Evolutionary conservation across 345 rosid species (phyloP).

Genomic region (Adansonia digitata): DNA sequence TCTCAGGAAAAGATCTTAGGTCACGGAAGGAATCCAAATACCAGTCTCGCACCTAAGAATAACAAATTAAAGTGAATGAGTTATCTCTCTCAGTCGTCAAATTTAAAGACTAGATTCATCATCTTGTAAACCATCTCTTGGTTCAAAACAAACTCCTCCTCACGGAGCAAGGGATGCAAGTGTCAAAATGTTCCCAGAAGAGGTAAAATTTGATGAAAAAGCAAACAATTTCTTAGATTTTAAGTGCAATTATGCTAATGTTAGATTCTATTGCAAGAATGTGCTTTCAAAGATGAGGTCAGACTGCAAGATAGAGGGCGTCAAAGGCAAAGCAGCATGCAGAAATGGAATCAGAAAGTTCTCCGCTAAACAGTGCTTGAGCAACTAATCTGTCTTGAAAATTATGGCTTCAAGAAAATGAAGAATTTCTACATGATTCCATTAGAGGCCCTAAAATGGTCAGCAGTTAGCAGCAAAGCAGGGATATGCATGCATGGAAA

Average conservation of each 20-base stretch:
- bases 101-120: not conserved
- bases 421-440: not conserved
- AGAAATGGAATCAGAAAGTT: not conserved
- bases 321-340: not conserved
- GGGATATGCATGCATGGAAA: not conserved
- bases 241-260: not conserved
- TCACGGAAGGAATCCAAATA: conserved; percentile 96
- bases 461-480: not conserved
- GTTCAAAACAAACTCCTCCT: not conserved
- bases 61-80: not conserved
- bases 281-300: not conserved
- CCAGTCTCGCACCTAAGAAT: conserved; percentile 93
- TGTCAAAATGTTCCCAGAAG: not conserved
- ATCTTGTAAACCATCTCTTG: not conserved
- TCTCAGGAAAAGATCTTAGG: conserved; percentile 75
- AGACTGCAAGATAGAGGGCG: not conserved
- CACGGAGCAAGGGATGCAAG: not conserved
- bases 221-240: not conserved
- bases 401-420: not conserved
- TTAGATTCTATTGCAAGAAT: not conserved
- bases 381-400: not conserved
- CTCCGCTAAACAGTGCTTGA: not conserved
- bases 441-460: not conserved
- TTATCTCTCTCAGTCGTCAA: not conserved
- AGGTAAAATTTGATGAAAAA: not conserved